Percentiles rank a stretch among this genome's conserved stretches.
Evolutionary conservation across 163 green algal genomes (phyloP).

Genomic region (Coccomyxa subellipsoidea): DNA sequence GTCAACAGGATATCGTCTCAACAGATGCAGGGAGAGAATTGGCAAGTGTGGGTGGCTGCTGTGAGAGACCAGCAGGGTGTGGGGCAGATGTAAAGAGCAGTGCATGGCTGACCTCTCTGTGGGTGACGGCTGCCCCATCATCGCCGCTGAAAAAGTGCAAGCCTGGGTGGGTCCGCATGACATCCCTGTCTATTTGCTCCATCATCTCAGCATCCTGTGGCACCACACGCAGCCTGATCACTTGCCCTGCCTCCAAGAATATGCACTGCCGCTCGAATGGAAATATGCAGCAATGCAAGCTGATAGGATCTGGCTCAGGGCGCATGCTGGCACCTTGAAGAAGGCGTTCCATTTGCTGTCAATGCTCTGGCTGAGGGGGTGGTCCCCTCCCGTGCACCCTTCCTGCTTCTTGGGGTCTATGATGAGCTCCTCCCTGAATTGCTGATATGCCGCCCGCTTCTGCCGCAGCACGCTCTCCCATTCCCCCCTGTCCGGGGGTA

Average conservation of each 20-base stretch:
- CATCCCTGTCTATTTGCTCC: slow-evolving; percentile 93
- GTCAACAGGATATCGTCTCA: no score
- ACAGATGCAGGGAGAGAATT: not conserved
- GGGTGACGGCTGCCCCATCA: slow-evolving; percentile 30
- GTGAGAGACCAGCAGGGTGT: not conserved
- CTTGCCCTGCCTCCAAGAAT: no score
- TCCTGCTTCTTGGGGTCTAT: slow-evolving; percentile 29
- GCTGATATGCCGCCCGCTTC: slow-evolving; percentile 55
- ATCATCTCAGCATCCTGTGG: slow-evolving; percentile 81
- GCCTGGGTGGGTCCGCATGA: slow-evolving; percentile 92
- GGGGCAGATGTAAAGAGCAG: not conserved
- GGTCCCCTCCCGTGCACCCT: not conserved
- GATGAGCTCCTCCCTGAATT: slow-evolving; percentile 58
- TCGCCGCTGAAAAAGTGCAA: slow-evolving; percentile 92
- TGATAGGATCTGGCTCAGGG: no score
- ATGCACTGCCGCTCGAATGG: not conserved
- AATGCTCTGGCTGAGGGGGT: slow-evolving; percentile 32
- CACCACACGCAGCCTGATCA: no score
- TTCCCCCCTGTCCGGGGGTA: slow-evolving; percentile 35
- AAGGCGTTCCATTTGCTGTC: slow-evolving; percentile 52
- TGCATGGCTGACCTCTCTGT: slow-evolving; percentile 34
- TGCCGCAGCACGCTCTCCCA: slow-evolving; percentile 38
- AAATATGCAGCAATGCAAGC: no score
- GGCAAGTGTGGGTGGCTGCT: not conserved
- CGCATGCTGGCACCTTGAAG: slow-evolving; percentile 38